A percentile compares a stretch with the other conserved stretches of the same genome.
phyloP scores from a whole-genome alignment of 345 rosid genomes.

The Rhizophora apiculata region DNA sequence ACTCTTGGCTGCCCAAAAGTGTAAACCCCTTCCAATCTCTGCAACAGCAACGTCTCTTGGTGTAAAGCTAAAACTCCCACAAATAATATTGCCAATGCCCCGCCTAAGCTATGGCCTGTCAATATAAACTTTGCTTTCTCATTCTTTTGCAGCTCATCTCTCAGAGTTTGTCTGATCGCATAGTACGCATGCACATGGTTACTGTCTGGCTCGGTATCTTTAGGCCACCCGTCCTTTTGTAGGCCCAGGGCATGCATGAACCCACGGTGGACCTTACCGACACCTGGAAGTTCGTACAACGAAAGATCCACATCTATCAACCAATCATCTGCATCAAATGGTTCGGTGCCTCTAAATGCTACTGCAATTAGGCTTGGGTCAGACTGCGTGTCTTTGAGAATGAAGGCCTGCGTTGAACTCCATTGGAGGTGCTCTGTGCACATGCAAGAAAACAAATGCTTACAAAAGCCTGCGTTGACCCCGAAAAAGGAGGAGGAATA shows the following conservation, averaged over 20 bases:
- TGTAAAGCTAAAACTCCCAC: constrained; percentile 12
- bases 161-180: constrained; percentile 11
- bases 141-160: not conserved
- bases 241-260: constrained; percentile 63
- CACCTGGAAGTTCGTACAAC: constrained; percentile 42
- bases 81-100: constrained; percentile 22
- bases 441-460: too few species aligned
- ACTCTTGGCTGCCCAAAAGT: constrained; percentile 28
- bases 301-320: constrained; percentile 50
- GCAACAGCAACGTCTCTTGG: constrained; percentile 3
- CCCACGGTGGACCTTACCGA: constrained; percentile 57
- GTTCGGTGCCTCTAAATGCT: constrained; percentile 62
- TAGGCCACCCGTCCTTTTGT: constrained; percentile 31
- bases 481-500: too few species aligned
- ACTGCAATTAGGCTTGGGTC: constrained; percentile 48
- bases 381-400: constrained; percentile 36
- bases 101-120: constrained; percentile 26
- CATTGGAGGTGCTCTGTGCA: constrained; percentile 32
- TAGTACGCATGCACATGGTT: constrained; percentile 17
- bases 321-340: constrained; percentile 51
- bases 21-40: constrained; percentile 23
- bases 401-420: constrained; percentile 47
- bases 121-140: constrained; percentile 17
- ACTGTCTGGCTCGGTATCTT: not conserved
- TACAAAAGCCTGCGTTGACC: too few species aligned